phyloP scores from a whole-genome alignment of 495 filamentous ascomycete genomes.

The Astrocystis sublimbata region DNA sequence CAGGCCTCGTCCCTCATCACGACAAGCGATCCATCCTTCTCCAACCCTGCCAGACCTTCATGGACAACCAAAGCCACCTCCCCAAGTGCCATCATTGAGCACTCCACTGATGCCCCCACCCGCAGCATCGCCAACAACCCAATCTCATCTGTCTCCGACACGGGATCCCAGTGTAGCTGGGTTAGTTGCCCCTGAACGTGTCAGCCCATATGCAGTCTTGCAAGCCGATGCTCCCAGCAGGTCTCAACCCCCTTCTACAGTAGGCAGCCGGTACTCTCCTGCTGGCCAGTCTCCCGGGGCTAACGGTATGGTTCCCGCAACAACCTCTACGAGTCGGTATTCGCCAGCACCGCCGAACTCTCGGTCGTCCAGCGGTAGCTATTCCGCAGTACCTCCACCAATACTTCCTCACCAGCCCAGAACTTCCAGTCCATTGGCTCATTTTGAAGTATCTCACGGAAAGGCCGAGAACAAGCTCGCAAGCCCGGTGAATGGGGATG shows the following conservation, averaged over 20 bases:
- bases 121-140: constrained; percentile 33
- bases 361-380: constrained; percentile 40
- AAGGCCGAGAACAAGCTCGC: constrained; percentile 32
- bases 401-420: constrained; percentile 74
- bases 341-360: constrained; percentile 52
- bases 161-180: constrained; percentile 35
- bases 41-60: constrained; percentile 41
- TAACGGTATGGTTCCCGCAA: constrained; percentile 34
- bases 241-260: constrained; percentile 37
- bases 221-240: constrained; percentile 42
- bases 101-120: constrained; percentile 25
- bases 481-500: constrained; percentile 32
- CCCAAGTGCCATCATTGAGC: constrained; percentile 35
- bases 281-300: constrained; percentile 45
- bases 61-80: constrained; percentile 30
- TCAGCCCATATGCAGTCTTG: constrained; percentile 63
- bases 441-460: constrained; percentile 56
- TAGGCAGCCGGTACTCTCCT: constrained; percentile 60
- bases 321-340: constrained; percentile 49
- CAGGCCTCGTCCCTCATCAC: constrained; percentile 55
- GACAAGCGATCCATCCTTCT: constrained; percentile 40
- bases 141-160: constrained; percentile 27
- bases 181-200: constrained; percentile 56
- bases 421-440: constrained; percentile 82
- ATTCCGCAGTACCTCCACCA: constrained; percentile 46